Conservation (phyloP, 176 grass and related monocot genomes). For the Elaeis guineensis region DNA sequence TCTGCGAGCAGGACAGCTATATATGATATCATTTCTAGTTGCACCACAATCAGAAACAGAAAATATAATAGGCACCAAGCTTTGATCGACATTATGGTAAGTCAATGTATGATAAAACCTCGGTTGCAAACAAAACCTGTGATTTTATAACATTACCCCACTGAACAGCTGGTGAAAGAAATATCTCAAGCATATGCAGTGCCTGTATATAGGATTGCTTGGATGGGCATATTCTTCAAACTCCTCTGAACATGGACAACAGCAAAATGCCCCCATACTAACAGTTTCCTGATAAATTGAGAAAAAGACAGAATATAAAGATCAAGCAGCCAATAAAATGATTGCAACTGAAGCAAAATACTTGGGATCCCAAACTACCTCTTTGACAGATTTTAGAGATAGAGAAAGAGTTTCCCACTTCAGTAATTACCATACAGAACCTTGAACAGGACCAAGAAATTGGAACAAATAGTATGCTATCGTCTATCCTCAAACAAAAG, state of each 20-base stretch:
- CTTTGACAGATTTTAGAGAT: slow-evolving; percentile 1
- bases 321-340: no score
- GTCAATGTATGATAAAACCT: no score
- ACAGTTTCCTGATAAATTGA: slow-evolving; percentile 20
- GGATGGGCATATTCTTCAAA: slow-evolving; percentile 73
- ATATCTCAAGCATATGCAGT: slow-evolving; percentile 61
- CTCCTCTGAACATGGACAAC: slow-evolving; percentile 57
- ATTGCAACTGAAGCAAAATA: no score
- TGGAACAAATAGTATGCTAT: neutral
- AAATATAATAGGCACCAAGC: no score
- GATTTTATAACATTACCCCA: slow-evolving; percentile 43
- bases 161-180: slow-evolving; percentile 68
- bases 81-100: no score
- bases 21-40: neutral
- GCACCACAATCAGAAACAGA: no score
- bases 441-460: neutral
- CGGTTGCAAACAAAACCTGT: no score
- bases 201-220: slow-evolving; percentile 65
- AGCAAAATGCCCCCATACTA: slow-evolving; percentile 74
- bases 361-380: neutral
- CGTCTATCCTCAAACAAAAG: no score
- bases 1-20: neutral
- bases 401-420: neutral
- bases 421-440: neutral
- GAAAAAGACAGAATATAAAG: neutral